These are phyloP conservation scores for Helianthus tuberosus DNA, from an alignment of 129 eudicot genomes.

Conservation along the genomic window DNA sequence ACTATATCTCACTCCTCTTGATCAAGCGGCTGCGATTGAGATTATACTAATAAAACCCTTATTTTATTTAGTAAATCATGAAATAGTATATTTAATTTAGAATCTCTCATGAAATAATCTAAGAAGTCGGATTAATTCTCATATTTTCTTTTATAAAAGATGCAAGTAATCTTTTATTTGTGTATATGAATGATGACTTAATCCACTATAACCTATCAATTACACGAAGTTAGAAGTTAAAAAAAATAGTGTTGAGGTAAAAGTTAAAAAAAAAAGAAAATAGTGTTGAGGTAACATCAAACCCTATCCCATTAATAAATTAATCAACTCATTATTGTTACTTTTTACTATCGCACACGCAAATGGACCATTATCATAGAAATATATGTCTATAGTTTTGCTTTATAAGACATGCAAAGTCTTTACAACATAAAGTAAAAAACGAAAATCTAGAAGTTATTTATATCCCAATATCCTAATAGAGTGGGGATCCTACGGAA, in stretches of 20 bases:
- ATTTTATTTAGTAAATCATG: no score
- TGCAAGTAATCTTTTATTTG: no score
- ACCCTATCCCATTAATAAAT: constrained; percentile 21
- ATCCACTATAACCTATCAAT: constrained; percentile 32
- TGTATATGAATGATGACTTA: constrained; percentile 21
- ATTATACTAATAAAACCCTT: no score
- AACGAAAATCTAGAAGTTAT: neutral
- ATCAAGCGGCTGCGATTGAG: no score
- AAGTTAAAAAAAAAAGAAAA: constrained; percentile 26
- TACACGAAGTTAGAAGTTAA: constrained; percentile 31
- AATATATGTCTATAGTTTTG: neutral
- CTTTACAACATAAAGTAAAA: neutral
- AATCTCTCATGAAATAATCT: no score
- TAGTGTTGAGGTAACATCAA: constrained; percentile 23
- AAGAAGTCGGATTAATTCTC: no score
- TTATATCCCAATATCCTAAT: neutral
- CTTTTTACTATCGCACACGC: neutral
- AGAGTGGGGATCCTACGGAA: no score
- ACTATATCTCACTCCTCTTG: no score
- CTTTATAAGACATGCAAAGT: neutral
- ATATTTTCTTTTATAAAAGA: no score
- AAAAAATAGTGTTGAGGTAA: neutral
- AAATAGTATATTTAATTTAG: no score
- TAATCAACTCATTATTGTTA: constrained; percentile 11
- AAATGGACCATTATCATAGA: constrained; percentile 4